These are phyloP conservation scores for Martiniozyma abietophila DNA, from an alignment of 805 yeast genomes.

Conservation along the genomic window DNA sequence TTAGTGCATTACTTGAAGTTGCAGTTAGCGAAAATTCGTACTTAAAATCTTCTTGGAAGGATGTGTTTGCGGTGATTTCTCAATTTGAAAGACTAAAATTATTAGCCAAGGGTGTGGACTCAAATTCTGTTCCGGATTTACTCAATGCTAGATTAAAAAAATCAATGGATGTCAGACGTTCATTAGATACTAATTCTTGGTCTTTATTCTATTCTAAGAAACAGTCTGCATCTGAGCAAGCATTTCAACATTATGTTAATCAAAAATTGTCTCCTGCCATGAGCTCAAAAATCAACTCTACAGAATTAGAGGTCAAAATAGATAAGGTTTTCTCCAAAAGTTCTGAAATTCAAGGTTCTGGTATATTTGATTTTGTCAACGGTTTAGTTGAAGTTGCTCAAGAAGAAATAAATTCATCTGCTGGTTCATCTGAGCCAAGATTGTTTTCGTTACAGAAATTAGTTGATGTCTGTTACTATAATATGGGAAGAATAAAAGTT, in stretches of 20 bases:
- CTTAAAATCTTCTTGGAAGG: conserved; percentile 74
- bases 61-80: conserved; percentile 70
- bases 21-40: conserved; percentile 75
- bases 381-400: conserved; percentile 80
- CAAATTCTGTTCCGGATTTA: conserved; percentile 79
- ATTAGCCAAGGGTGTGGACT: conserved; percentile 79
- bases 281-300: conserved; percentile 47
- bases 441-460: conserved; percentile 89
- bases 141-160: conserved; percentile 62
- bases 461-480: conserved; percentile 95
- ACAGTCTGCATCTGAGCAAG: conserved; percentile 53
- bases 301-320: conserved; percentile 68
- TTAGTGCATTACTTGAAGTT: conserved; percentile 60
- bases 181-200: conserved; percentile 16
- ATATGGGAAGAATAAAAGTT: conserved; percentile 90
- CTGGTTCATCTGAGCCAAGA: conserved; percentile 74
- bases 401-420: conserved; percentile 87
- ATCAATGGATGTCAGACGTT: conserved; percentile 27
- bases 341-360: conserved; percentile 67
- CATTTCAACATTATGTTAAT: conserved; percentile 61
- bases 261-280: conserved; percentile 55
- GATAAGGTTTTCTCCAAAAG: conserved; percentile 85
- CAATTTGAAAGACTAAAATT: conserved; percentile 88
- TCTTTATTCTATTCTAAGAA: conserved; percentile 45
- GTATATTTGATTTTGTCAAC: conserved; percentile 77